Evolutionary conservation across 1,284 basidiomycete species (phyloP).

Genomic region (Coniferiporia sulphurascens): DNA sequence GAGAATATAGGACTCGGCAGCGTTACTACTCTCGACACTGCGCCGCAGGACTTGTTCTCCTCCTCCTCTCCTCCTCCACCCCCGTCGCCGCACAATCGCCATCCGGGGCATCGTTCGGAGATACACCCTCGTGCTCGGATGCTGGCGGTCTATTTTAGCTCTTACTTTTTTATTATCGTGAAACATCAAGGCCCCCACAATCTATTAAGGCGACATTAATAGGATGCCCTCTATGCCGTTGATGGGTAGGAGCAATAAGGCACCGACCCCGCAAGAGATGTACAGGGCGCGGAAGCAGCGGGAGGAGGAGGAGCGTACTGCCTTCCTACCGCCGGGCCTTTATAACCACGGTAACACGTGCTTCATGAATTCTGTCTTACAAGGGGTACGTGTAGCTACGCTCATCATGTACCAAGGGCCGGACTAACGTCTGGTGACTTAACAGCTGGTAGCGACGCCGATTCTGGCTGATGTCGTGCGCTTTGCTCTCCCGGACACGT

Average conservation of each 20-base stretch:
- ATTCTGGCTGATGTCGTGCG: conserved; percentile 56
- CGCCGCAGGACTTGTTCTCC: not conserved
- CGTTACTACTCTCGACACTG: not conserved
- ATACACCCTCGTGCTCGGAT: not conserved
- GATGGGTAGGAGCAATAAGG: conserved; percentile 56
- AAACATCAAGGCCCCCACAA: not conserved
- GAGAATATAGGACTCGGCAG: not conserved
- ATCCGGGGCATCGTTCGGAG: not conserved
- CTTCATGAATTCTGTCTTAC: conserved; percentile 89
- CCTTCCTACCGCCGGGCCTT: conserved; percentile 67
- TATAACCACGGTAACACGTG: conserved; percentile 89
- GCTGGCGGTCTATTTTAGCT: not conserved
- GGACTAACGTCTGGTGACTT: conserved; percentile 2
- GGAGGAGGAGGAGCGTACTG: conserved; percentile 56
- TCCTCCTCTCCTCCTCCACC: not conserved
- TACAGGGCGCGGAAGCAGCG: conserved; percentile 51
- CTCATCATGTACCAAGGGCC: not conserved
- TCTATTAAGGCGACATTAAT: not conserved
- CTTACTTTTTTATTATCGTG: not conserved
- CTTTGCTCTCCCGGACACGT: conserved; percentile 43
- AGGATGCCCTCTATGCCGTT: conserved; percentile 9
- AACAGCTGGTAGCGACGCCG: conserved; percentile 60
- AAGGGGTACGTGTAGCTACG: conserved; percentile 38
- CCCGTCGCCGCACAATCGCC: too few relatives aligned
- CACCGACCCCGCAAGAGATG: conserved; percentile 55